Evolutionary conservation across 2,329 filamentous ascomycete species (phyloP).

Genomic region (Aspergillus neotritici): DNA sequence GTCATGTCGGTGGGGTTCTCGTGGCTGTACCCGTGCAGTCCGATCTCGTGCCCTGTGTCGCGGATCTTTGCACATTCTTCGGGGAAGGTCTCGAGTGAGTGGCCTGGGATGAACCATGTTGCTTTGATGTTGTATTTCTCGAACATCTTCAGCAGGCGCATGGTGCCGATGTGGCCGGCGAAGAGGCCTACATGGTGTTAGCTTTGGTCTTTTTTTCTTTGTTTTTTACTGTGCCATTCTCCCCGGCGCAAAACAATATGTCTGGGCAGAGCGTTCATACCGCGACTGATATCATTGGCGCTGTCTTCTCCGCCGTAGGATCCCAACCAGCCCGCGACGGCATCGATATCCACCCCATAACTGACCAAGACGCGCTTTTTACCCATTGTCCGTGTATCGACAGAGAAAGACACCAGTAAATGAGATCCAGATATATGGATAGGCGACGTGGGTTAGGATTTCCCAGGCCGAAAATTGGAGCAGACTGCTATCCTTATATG

Average conservation of each 20-base stretch:
- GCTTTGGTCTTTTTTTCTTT: too few species aligned
- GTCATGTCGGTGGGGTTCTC: slow-evolving; percentile 69
- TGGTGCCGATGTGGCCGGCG: slow-evolving; percentile 61
- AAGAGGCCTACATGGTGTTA: slow-evolving; percentile 48
- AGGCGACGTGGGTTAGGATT: too few species aligned
- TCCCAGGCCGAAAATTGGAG: too few species aligned
- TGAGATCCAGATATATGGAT: background rate
- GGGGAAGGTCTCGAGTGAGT: slow-evolving; percentile 61
- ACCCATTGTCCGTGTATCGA: slow-evolving; percentile 17
- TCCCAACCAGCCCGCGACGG: slow-evolving; percentile 70
- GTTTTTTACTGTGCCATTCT: too few species aligned
- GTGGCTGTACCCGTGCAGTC: slow-evolving; percentile 67
- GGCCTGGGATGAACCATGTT: slow-evolving; percentile 61
- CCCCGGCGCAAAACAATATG: background rate
- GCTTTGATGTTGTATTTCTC: slow-evolving; percentile 67
- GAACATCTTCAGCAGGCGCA: slow-evolving; percentile 64
- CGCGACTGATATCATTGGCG: slow-evolving; percentile 65
- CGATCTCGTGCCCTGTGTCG: slow-evolving; percentile 61
- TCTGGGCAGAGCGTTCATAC: slow-evolving; percentile 30
- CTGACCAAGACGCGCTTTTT: slow-evolving; percentile 51
- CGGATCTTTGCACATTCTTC: slow-evolving; percentile 58
- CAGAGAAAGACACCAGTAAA: too few species aligned
- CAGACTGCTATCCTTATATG: too few species aligned
- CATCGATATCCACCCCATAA: slow-evolving; percentile 69
- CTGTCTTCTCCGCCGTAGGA: slow-evolving; percentile 70